phyloP scores from a whole-genome alignment of 345 rosid genomes.

The Cardiospermum halicacabum region DNA sequence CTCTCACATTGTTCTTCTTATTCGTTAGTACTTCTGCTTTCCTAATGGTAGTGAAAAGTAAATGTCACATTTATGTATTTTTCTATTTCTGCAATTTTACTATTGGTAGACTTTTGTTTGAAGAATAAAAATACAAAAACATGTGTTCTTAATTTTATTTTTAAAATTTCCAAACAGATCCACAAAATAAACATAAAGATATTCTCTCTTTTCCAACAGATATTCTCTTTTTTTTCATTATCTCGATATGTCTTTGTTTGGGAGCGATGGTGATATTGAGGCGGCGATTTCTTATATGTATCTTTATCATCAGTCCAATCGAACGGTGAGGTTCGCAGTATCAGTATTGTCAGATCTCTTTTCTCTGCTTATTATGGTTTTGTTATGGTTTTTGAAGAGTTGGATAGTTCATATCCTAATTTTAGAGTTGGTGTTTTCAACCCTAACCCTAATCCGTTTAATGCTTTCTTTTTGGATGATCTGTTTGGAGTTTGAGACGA shows the following conservation, averaged over 20 bases:
- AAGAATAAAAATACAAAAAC: too few relatives aligned
- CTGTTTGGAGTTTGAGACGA: constrained; percentile 10
- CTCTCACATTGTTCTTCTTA: too few relatives aligned
- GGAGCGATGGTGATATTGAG: constrained; percentile 20
- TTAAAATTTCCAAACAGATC: too few relatives aligned
- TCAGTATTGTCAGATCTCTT: constrained; percentile 42
- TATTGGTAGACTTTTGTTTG: too few relatives aligned
- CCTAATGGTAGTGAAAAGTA: too few relatives aligned
- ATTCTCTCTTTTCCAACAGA: background rate
- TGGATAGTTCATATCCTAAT: constrained; percentile 39
- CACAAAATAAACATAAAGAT: background rate
- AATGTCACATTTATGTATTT: too few relatives aligned
- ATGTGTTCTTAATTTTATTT: too few relatives aligned
- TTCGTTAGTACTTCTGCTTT: too few relatives aligned
- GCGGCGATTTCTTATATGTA: constrained; percentile 36
- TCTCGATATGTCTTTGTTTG: constrained; percentile 30
- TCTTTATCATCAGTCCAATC: constrained; percentile 58
- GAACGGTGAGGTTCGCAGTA: constrained; percentile 39
- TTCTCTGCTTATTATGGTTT: constrained; percentile 47
- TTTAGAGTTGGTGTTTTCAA: background rate
- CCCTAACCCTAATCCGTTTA: constrained; percentile 21
- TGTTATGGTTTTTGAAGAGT: constrained; percentile 62
- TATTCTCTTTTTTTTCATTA: background rate
- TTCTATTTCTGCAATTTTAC: too few relatives aligned
- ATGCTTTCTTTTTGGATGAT: constrained; percentile 24